Percentiles rank a stretch among this genome's conserved stretches.
Evolutionary conservation across 2,329 filamentous ascomycete species (phyloP).

Genomic region (Neonectria sp.): DNA sequence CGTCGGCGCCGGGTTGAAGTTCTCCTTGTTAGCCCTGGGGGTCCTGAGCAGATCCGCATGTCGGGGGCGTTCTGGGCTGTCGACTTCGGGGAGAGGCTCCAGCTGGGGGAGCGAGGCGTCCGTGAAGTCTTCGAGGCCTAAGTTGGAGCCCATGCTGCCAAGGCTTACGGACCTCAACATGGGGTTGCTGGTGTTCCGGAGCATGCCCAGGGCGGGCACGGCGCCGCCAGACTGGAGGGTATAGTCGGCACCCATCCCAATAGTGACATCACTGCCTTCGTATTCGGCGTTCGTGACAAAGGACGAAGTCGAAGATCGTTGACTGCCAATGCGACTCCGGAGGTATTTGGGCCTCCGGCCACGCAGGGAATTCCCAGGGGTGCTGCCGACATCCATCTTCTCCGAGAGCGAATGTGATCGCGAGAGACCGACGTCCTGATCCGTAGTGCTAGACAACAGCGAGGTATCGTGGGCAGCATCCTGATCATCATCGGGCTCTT

Average conservation of each 20-base stretch:
- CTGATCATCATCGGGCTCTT: conserved; percentile 43
- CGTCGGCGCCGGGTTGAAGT: conserved; percentile 75
- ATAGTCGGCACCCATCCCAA: conserved; percentile 80
- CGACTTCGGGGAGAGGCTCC: conserved; percentile 65
- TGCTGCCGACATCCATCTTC: conserved; percentile 61
- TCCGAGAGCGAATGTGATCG: conserved; percentile 52
- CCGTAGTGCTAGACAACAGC: conserved; percentile 49
- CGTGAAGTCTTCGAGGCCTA: conserved; percentile 72
- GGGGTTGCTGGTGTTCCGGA: conserved; percentile 66
- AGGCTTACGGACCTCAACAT: conserved; percentile 87
- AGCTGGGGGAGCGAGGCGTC: conserved; percentile 63
- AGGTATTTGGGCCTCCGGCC: conserved; percentile 70
- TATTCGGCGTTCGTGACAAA: conserved; percentile 68
- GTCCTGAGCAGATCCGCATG: conserved; percentile 73
- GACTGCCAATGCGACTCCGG: conserved; percentile 70
- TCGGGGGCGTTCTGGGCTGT: conserved; percentile 57
- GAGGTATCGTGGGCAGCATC: conserved; percentile 50
- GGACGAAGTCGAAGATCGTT: conserved; percentile 74
- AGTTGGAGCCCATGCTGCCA: conserved; percentile 84
- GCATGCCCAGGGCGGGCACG: conserved; percentile 68
- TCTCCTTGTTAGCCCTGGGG: conserved; percentile 73
- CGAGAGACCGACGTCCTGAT: conserved; percentile 48
- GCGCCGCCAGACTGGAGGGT: conserved; percentile 87
- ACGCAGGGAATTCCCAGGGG: conserved; percentile 63
- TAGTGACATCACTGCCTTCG: conserved; percentile 81